These are phyloP conservation scores for Austroboletus niveus DNA, from an alignment of 1,284 basidiomycete species.

Conservation along the genomic window DNA sequence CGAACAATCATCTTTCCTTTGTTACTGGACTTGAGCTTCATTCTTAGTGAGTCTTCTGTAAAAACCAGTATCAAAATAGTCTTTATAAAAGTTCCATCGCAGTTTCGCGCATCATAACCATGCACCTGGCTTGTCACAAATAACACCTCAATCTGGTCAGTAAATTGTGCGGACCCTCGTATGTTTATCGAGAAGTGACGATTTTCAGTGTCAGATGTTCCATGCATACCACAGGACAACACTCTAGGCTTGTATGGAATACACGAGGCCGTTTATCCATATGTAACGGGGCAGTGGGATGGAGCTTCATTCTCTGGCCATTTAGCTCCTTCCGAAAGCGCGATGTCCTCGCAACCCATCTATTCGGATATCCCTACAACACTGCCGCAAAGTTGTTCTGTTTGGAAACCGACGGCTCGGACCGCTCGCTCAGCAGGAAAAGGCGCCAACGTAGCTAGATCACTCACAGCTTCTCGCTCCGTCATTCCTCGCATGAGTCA, in stretches of 20 bases:
- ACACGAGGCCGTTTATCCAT: neutral
- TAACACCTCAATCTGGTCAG: conserved; percentile 3
- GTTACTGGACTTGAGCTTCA: neutral
- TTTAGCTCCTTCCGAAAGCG: neutral
- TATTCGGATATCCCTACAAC: neutral
- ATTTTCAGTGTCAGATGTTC: neutral
- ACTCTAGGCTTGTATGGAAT: neutral
- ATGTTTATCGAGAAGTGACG: neutral
- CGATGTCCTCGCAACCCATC: neutral
- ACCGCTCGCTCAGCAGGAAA: too few species aligned
- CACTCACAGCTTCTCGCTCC: neutral
- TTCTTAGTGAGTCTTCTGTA: conserved; percentile 7
- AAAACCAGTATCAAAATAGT: neutral
- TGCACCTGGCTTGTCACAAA: neutral
- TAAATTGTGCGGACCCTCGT: neutral
- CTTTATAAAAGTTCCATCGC: conserved; percentile 1
- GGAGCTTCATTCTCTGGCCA: neutral
- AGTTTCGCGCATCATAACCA: neutral
- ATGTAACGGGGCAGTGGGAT: neutral
- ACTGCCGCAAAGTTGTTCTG: neutral
- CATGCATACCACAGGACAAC: conserved; percentile 2
- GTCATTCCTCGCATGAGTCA: neutral
- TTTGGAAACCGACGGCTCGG: too few species aligned
- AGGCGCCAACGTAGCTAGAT: neutral
- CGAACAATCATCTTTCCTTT: neutral